Percentiles rank a stretch among this genome's conserved stretches.
Conservation (phyloP, 2,329 filamentous ascomycete genomes). For the Pseudogymnoascus sp. region DNA sequence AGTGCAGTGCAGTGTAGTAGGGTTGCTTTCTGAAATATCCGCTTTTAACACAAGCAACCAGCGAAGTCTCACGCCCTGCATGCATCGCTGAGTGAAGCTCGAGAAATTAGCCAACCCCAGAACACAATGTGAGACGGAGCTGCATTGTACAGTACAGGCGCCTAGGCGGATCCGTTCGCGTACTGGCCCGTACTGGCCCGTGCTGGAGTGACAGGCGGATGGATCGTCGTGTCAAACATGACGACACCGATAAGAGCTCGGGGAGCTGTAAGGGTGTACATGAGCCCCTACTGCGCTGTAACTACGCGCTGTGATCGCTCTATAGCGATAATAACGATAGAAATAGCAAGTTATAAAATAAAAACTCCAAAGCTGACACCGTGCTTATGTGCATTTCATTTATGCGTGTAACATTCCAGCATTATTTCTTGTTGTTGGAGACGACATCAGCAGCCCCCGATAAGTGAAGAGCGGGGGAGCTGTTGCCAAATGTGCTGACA, state of each 20-base stretch:
- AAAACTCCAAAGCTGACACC: background rate
- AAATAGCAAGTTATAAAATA: background rate
- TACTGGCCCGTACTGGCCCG: constrained; percentile 2
- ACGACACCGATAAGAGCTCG: constrained; percentile 7
- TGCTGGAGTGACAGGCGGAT: background rate
- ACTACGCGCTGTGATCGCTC: background rate
- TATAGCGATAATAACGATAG: background rate
- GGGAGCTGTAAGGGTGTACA: constrained; percentile 2
- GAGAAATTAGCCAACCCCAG: background rate
- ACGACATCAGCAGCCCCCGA: background rate
- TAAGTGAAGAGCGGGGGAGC: background rate
- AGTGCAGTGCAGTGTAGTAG: background rate
- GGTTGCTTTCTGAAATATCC: background rate
- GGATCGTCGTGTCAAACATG: background rate
- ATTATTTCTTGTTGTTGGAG: background rate
- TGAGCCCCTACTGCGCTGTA: background rate
- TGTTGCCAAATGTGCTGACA: constrained; percentile 8
- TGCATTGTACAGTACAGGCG: background rate
- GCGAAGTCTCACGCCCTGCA: background rate
- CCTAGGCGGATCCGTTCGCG: background rate
- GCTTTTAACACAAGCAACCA: background rate
- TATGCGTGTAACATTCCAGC: background rate
- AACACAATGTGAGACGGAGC: constrained; percentile 7
- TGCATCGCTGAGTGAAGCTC: constrained; percentile 2
- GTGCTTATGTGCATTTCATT: background rate